Evolutionary conservation across 2,329 filamentous ascomycete species (phyloP), one percentile per base, ranked within the genome.

Genomic region (Drechslerella dactyloides): DNA sequence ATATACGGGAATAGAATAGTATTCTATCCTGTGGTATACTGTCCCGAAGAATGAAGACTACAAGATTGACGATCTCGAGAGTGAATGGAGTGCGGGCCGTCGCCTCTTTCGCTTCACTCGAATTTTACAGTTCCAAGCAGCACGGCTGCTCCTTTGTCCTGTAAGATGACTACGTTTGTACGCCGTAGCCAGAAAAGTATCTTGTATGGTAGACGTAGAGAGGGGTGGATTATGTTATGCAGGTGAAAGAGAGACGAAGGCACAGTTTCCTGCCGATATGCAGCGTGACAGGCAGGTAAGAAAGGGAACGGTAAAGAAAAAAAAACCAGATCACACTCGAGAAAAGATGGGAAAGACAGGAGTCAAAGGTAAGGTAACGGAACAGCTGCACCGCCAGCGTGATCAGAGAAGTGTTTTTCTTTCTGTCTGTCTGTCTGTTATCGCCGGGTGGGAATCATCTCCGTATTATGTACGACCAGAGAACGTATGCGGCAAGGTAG

Each of bases 401-500:
- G 53, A 63, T 30, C 65, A 58, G 58, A 72, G 60, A 54, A 56
- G 60, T 40, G 33, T 53, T 55, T 65, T 48, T 33, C 59, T 48
- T 58, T 40, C 27, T 48, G 24, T 23, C 46, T 33, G 27, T 40
- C 27, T 48, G 24, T 23, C 46, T 33, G 27, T 55, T 60, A 56
- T 60, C 40, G 46, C 56, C 40, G 64, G 58, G 59, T 72, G 68
- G 60, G 68, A 65, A 72, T 60, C 60, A 65, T 72, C 60, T 72
- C 68, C 68, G 68, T 72, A 65, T 65, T 72, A 72, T 72, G 60
- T 72, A 72, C 68, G 55, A 72, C 68, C 53, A 33, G 27, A 8
- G 27, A 3, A 8, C 55, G 55, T 35, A n/a, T 72, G 60, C 60
- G 50, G 68, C 60, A 61, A 61, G 60, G 30, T 72, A 42, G 33